Evolutionary conservation across 2,329 filamentous ascomycete species (phyloP), one percentile per base, ranked within the genome.

Genomic region (Exophiala bonariae): DNA sequence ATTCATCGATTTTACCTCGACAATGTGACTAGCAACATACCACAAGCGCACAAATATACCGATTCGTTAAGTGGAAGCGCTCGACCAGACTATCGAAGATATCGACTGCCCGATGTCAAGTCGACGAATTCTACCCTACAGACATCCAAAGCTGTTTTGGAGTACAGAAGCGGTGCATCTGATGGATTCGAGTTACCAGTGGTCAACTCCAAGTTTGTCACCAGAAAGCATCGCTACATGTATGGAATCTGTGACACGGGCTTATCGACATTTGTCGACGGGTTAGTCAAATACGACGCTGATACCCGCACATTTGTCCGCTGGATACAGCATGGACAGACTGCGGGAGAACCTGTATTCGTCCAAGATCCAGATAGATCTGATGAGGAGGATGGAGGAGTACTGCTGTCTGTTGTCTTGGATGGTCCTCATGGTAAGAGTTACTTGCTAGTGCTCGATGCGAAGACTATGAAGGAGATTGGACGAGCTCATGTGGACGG

Each of bases 1-100:
- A 69, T 93, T 30, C 74, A 81, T 20, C 71, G 70, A 6, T 79
- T 89, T 51, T 89, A 89, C 68, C 84, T 89, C 64, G 78, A 87
- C 40, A 79, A 86, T 31, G 62, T 90, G 3, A 67, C 83, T n/a
- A 78, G 74, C 11, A 74, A 80, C 41, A 73, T 72, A 2, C 61
- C 80, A 22, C 70, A 68, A 5, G 75, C 74, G 0, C 68, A 72
- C 1, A 61, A 63, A 16, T 75, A 71, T 49, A 74, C 68, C 65
- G 60, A 65, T n/a, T 64, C 73, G 11, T 64, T 72, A 9, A 66
- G 45, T 33, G 41, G 42, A 14, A 55, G 16, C 36, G 44, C 14
- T 49, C 59, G 43, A 41, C 55, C 57, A 8, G 38, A 47, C 3
- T 56, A 69, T 19, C 57, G 65, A 5, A 63, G 70, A n/a, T 73